phyloP scores from a whole-genome alignment of 371 early-diverging fungal species.

The Mucor sp. region DNA sequence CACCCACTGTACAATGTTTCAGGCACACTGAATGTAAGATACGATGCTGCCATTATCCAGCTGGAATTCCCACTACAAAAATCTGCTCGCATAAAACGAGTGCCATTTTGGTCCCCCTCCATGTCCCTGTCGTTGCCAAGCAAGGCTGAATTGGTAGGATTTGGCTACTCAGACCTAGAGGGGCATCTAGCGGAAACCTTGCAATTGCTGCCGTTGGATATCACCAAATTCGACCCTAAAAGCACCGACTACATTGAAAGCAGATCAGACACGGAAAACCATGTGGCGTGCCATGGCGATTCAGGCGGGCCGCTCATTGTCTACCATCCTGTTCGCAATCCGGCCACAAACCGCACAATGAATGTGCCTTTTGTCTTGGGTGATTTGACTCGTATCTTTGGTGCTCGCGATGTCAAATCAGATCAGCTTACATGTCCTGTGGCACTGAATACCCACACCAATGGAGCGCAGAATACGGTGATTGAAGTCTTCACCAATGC shows the following conservation, averaged over 20 bases:
- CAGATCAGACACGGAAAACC: slow-evolving; percentile 16
- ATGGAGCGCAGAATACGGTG: slow-evolving; percentile 1
- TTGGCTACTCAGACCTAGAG: slow-evolving; percentile 28
- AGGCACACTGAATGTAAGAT: slow-evolving; percentile 27
- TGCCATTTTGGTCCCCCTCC: slow-evolving; percentile 36
- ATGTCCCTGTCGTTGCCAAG: neutral
- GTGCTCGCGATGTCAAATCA: slow-evolving; percentile 32
- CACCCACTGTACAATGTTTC: slow-evolving; percentile 38
- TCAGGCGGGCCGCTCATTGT: slow-evolving; percentile 41
- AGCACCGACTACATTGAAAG: slow-evolving; percentile 23
- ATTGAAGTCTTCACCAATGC: slow-evolving; percentile 22
- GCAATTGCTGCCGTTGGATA: slow-evolving; percentile 26
- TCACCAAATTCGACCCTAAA: slow-evolving; percentile 23
- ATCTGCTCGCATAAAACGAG: slow-evolving; percentile 23
- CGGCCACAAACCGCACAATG: neutral
- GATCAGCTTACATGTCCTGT: slow-evolving; percentile 34
- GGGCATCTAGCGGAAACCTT: slow-evolving; percentile 23
- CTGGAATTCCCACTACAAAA: slow-evolving; percentile 26
- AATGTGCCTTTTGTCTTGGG: slow-evolving; percentile 32
- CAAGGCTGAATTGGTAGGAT: slow-evolving; percentile 36
- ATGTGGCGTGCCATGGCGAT: slow-evolving; percentile 48
- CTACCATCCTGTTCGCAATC: slow-evolving; percentile 3
- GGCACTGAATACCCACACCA: neutral
- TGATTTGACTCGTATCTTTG: slow-evolving; percentile 39
- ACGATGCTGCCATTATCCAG: slow-evolving; percentile 44